phyloP scores from a whole-genome alignment of 2,329 filamentous ascomycete genomes.

The Macrophomina phaseolina region DNA sequence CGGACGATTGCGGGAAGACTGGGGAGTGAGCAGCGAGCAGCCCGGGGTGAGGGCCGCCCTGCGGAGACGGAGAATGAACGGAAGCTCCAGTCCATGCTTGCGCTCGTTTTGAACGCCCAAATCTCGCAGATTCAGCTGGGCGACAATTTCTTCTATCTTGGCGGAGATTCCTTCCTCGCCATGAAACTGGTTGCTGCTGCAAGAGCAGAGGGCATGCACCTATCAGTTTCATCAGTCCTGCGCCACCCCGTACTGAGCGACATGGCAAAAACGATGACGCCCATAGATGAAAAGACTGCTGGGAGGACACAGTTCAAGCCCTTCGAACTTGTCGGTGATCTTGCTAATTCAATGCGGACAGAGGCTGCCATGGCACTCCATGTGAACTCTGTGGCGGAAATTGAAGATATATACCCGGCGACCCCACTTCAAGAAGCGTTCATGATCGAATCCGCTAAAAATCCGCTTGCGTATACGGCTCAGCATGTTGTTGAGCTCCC shows the following conservation, averaged over 20 bases:
- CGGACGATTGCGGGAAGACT: slow-evolving; percentile 30
- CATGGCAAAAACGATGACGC: slow-evolving; percentile 46
- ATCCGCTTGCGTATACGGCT: slow-evolving; percentile 56
- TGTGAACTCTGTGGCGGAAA: slow-evolving; percentile 41
- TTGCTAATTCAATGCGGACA: slow-evolving; percentile 39
- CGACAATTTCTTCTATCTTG: slow-evolving; percentile 66
- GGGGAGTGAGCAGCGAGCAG: slow-evolving; percentile 5
- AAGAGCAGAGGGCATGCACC: slow-evolving; percentile 53
- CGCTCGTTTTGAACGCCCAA: slow-evolving; percentile 6
- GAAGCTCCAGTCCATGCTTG: not conserved
- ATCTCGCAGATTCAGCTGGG: slow-evolving; percentile 55
- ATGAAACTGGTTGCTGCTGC: slow-evolving; percentile 66
- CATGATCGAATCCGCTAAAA: slow-evolving; percentile 55
- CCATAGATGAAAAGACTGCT: not conserved
- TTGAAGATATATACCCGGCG: slow-evolving; percentile 50
- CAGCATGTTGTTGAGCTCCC: slow-evolving; percentile 52
- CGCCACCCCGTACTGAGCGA: slow-evolving; percentile 50
- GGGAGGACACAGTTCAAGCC: slow-evolving; percentile 35
- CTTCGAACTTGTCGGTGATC: slow-evolving; percentile 34
- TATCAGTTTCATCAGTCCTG: slow-evolving; percentile 65
- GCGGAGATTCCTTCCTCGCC: slow-evolving; percentile 66
- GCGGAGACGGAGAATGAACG: not conserved
- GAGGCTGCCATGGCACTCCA: slow-evolving; percentile 41
- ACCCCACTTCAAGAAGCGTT: slow-evolving; percentile 53
- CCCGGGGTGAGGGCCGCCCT: not conserved